Evolutionary conservation across 768 basidiomycete species (phyloP), one percentile per base, ranked within the genome.

Genomic region (Amanita brunnescens): DNA sequence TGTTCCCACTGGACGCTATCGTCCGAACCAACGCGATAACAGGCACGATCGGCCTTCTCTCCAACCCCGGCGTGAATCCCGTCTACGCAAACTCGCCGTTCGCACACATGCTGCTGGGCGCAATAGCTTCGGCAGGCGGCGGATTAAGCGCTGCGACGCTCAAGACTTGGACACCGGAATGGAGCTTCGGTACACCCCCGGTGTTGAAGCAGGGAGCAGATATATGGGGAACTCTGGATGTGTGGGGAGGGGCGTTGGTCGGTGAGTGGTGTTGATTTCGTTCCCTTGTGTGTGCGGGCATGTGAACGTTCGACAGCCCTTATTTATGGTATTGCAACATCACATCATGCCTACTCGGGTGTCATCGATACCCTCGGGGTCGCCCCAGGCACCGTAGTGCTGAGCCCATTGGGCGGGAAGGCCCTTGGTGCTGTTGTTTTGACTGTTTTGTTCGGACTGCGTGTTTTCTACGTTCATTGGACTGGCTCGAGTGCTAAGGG

Each of bases 1-100:
- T 78, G n/a, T 75, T 75, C 60, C 76, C 76, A 1, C 53, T 78
- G 26, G 78, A 80, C 54, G 75, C 72, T 14, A 58, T 77, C 18
- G 64, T 80, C 29, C 71, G 77, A 40, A 67, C 69, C 9, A 70
- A 64, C 47, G 65, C 75, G 1, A 64, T 79, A 29, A 65, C 68
- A 0, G 55, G 57, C 24, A 64, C 68, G 9, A 59, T 77, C 6
- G 58, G 65, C 9, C 66, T 67, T 33, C 65, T 76, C 49, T 57
- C 61, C 16, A 51, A 60, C 21, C 59, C 69, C 6, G 40, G 58
- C 10, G 61, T 73, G 6, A 63, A 70, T 42, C 65, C 65, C 1
- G 61, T 65, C 16, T 69, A 77, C 42, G 55, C 59, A 26, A 44
- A 55, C 10, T 77, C 76, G 2, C 62, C 70, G 0, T 58, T 79